Evolutionary conservation across 139 green algal genomes (phyloP).

Genomic region (Raphidocelis subcapitata): DNA sequence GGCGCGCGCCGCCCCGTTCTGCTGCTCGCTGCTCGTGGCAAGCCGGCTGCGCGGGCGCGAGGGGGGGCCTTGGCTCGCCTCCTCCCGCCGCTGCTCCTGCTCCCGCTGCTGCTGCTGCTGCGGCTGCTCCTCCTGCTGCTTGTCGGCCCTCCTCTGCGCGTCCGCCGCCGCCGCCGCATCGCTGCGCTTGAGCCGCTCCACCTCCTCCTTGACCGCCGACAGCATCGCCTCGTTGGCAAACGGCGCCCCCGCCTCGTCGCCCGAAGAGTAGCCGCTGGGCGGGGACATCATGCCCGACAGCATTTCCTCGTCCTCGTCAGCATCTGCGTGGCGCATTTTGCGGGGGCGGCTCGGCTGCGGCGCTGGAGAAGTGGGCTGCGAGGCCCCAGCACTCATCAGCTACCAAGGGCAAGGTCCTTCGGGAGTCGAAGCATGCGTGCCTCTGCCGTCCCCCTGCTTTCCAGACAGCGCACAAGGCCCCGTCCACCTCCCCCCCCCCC

Average conservation of each 20-base stretch:
- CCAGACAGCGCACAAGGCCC: too few relatives aligned
- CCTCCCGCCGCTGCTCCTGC: conserved; percentile 9
- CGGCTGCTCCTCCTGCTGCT: conserved; percentile 16
- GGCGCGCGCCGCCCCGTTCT: neutral
- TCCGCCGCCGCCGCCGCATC: neutral
- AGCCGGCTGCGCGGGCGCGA: too few relatives aligned
- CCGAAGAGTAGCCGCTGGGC: conserved; percentile 57
- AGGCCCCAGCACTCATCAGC: too few relatives aligned
- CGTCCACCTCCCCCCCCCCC: too few relatives aligned
- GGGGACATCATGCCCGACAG: conserved; percentile 75
- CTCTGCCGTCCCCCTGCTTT: too few relatives aligned
- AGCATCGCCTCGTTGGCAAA: conserved; percentile 31
- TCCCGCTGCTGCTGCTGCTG: conserved; percentile 20
- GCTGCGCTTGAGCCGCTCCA: conserved; percentile 2
- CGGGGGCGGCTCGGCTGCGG: neutral
- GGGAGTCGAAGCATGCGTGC: too few relatives aligned
- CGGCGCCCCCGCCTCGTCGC: conserved; percentile 33
- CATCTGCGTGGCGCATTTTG: conserved; percentile 20
- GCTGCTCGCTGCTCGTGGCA: neutral
- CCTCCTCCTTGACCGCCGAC: conserved; percentile 36
- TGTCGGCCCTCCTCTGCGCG: neutral
- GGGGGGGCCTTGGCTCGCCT: too few relatives aligned
- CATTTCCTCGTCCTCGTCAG: conserved; percentile 49
- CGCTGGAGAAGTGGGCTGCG: too few relatives aligned
- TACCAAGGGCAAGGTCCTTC: too few relatives aligned